Conservation (phyloP, 306 rosid genomes). For the Amphicarpaea edgeworthii region DNA sequence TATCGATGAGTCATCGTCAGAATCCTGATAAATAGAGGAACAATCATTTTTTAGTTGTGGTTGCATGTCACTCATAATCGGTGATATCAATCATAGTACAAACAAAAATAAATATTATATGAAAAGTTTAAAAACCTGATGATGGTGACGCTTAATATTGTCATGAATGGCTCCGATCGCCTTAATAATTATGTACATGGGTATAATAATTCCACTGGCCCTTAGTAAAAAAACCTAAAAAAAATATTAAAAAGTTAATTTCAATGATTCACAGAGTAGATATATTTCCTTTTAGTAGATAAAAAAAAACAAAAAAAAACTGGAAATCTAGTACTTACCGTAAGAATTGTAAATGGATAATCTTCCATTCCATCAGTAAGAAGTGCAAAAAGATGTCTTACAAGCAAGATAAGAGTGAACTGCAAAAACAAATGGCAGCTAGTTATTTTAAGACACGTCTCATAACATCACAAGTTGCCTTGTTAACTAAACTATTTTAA, state of each 20-base stretch:
- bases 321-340: conserved; percentile 58
- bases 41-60: conserved; percentile 22
- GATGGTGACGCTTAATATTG: conserved; percentile 52
- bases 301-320: too few species aligned
- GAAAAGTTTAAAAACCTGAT: conserved; percentile 48
- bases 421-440: conserved; percentile 46
- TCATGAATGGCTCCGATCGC: conserved; percentile 67
- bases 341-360: conserved; percentile 84
- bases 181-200: conserved; percentile 74
- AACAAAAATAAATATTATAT: neutral
- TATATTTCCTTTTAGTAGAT: neutral
- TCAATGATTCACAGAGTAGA: neutral
- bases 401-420: conserved; percentile 79
- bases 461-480: too few species aligned
- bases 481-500: neutral
- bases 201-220: conserved; percentile 81
- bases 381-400: conserved; percentile 75
- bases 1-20: conserved; percentile 54
- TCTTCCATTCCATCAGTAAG: conserved; percentile 67
- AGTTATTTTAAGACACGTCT: conserved; percentile 15
- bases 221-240: conserved; percentile 63
- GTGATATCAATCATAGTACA: neutral
- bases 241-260: conserved; percentile 18
- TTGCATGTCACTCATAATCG: conserved; percentile 17
- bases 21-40: conserved; percentile 52